Base-by-base conservation (phyloP, 2,329 filamentous ascomycete genomes). In the Sclerotinia glacialis region DNA sequence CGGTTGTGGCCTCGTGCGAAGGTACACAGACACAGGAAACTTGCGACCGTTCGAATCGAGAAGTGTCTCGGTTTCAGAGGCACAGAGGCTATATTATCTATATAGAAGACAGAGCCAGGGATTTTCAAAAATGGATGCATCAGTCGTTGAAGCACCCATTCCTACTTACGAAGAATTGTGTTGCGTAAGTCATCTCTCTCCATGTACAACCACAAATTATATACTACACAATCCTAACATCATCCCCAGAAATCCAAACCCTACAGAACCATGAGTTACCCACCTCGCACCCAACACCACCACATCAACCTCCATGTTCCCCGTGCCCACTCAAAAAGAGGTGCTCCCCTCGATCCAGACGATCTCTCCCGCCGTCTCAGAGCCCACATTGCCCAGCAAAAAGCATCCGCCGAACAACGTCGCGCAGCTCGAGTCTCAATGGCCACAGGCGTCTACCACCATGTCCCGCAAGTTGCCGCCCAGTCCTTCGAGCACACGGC, bases 401-500 rank as follows among this genome's bases (percentile, higher is more conserved):
- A 82, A 67, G 76, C 77, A 9, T 73, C 75, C 16, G 76, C 79
- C 5, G 67, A 72, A 40, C 67, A 64, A 42, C 70, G 70, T 55
- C 69, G 69, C 12, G 65, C 70, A 26, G 67, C 68, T 28, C 67
- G 69, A 64, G 71, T 56, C 66, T 47, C 46, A 16, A 49, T 64
- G 40, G 65, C 70, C 61, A 65, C 67, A 56, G 70, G 54, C 21
- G 70, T 72, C 7, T 82, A 85, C 69, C 82, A 78, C 46, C 82
- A 87, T 70, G 76, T 86, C 2, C 85, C 85, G 18, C 78, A 79
- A 63, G 79, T 83, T 46, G 85, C 85, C 0, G 84, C 85, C 1
- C 73, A 79, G 16, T 83, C 86, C 67, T 87, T 87, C 71, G 77
- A 80, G 12, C 77, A 79, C 53, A 87, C 85, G 0, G 81, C 84